A percentile compares a stretch with the other conserved stretches of the same genome.
phyloP scores from a whole-genome alignment of 768 basidiomycete genomes.

The Scleroderma bovista region DNA sequence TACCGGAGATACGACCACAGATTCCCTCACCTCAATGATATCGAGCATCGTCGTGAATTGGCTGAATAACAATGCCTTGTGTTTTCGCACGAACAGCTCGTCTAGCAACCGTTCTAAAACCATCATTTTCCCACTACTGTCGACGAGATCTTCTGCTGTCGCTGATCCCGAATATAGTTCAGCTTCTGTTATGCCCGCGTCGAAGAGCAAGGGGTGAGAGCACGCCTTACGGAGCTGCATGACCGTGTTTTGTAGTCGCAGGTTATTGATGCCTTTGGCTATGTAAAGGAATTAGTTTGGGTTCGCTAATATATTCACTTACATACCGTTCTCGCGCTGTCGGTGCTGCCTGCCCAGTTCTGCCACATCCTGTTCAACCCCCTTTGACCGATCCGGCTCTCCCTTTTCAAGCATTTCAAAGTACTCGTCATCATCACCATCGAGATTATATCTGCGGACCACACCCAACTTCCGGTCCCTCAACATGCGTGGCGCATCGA shows the following conservation, averaged over 20 bases:
- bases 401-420: constrained; percentile 55
- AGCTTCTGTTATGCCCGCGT: constrained; percentile 26
- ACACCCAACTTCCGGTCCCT: constrained; percentile 29
- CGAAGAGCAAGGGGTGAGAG: constrained; percentile 88
- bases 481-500: constrained; percentile 31
- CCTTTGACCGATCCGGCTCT: constrained; percentile 34
- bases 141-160: constrained; percentile 75
- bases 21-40: constrained; percentile 71
- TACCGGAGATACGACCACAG: not conserved
- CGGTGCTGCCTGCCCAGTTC: constrained; percentile 55
- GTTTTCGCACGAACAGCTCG: constrained; percentile 71
- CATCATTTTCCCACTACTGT: constrained; percentile 96
- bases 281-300: constrained; percentile 3
- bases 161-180: constrained; percentile 29
- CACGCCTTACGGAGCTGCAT: constrained; percentile 98
- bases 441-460: constrained; percentile 46
- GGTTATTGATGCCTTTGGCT: constrained; percentile 87
- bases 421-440: constrained; percentile 57
- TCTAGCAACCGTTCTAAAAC: constrained; percentile 82
- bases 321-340: constrained; percentile 55
- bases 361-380: constrained; percentile 42
- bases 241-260: constrained; percentile 89
- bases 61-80: constrained; percentile 84
- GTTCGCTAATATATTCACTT: not conserved
- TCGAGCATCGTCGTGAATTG: constrained; percentile 98